Evolutionary conservation across 257 asterid species (phyloP), one percentile per base, ranked within the genome.

Genomic region (Echium plantagineum): DNA sequence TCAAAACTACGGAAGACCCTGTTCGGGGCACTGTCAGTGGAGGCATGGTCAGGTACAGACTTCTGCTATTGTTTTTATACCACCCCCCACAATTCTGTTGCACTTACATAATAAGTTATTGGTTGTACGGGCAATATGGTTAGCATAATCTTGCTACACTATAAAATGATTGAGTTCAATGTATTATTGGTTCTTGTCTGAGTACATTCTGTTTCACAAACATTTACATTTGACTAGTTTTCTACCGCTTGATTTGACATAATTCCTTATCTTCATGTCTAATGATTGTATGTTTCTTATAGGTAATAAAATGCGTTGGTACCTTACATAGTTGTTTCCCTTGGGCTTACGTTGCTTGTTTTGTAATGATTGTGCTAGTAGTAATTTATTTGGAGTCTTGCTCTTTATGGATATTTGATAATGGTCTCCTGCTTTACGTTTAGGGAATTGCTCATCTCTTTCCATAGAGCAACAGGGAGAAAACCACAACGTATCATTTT

Each of bases 401-500:
- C 16, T 12, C 16, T 42, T 42, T 42, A 5, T 42, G 49, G 16
- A 42, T 42, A n/a, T 42, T 15, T 42, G 49, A 42, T 17, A 42
- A 42, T 24, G 26, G 2, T 24, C 26, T 52, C 60, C 62, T 10
- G 20, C 38, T 64, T 10, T 42, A 31, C 8, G 9, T 61, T 62
- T 76, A 91, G 98, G 75, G 98, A 91, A 57, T 73, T 91, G 64
- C 95, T 91, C 21, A 77, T 91, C 55, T 84, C 98, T 58, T 91
- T 91, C 82, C 95, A 85, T 57, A 78, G 83, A 71, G 88, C 95
- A 13, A 91, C 98, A 63, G 90, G 94, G 22, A 90, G 78, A 68
- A 88, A 82, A 59, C 98, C 98, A 7, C 85, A 81, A 73, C 72
- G 97, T 48, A 91, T 88, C 55, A 91, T 91, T 6, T 91, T 91